These are phyloP conservation scores for Myriosclerotinia scirpicola DNA, from an alignment of 2,329 filamentous ascomycete species.

Conservation along the genomic window DNA sequence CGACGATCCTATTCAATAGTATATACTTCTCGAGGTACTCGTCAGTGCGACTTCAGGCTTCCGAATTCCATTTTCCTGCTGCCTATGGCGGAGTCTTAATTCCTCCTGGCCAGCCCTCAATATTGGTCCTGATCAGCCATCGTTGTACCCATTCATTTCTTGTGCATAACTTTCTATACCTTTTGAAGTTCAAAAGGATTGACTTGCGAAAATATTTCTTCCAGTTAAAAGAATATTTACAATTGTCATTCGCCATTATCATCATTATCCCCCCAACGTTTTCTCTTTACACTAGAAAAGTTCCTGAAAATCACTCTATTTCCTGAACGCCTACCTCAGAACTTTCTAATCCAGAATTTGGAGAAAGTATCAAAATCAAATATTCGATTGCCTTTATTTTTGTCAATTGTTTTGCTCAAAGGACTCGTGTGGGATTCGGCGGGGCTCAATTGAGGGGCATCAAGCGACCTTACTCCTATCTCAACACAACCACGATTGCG, in stretches of 20 bases:
- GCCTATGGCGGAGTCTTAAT: slow-evolving; percentile 21
- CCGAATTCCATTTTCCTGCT: slow-evolving; percentile 22
- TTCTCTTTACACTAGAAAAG: not conserved
- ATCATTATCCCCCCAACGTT: not conserved
- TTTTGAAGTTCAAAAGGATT: slow-evolving; percentile 14
- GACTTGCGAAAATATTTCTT: not conserved
- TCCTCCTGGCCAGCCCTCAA: not conserved
- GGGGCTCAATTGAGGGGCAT: slow-evolving; percentile 15
- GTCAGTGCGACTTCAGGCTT: slow-evolving; percentile 21
- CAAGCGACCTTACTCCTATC: slow-evolving; percentile 16
- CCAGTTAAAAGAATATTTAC: not conserved
- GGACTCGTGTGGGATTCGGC: not conserved
- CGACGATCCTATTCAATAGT: not conserved
- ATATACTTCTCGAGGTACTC: not conserved
- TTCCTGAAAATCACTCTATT: not conserved
- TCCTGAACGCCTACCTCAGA: not conserved
- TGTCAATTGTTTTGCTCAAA: not conserved
- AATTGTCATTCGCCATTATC: not conserved
- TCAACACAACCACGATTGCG: not conserved
- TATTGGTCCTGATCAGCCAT: slow-evolving; percentile 9
- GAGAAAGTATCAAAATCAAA: not conserved
- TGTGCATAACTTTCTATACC: not conserved
- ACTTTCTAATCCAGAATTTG: not conserved
- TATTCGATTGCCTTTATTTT: not conserved
- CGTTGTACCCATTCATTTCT: not conserved